These are phyloP conservation scores for Geotrichum macrosporum DNA, from an alignment of 1,139 yeast genomes.

Conservation along the genomic window DNA sequence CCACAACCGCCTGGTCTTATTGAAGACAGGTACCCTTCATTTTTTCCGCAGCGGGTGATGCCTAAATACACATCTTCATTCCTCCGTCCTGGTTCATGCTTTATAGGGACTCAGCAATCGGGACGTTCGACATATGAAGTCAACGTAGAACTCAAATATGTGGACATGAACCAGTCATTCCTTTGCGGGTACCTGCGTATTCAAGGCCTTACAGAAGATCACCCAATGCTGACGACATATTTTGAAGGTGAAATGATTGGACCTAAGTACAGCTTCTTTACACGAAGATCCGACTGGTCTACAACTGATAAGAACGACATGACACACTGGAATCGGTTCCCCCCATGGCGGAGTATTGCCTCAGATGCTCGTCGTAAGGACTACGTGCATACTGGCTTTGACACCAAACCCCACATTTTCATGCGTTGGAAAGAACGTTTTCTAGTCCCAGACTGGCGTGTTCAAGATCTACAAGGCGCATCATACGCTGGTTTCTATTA, in stretches of 20 bases:
- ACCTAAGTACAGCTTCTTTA: constrained; percentile 48
- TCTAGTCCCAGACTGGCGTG: constrained; percentile 71
- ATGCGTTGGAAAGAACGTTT: constrained; percentile 97
- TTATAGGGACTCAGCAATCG: constrained; percentile 70
- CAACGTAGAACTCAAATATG: constrained; percentile 63
- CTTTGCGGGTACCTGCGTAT: constrained; percentile 78
- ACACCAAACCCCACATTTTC: constrained; percentile 52
- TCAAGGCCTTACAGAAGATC: constrained; percentile 68
- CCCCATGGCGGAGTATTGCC: constrained; percentile 48
- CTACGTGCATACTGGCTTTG: constrained; percentile 35
- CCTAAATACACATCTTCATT: constrained; percentile 26
- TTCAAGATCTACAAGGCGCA: constrained; percentile 61
- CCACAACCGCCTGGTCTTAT: constrained; percentile 23
- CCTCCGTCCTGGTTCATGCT: constrained; percentile 60
- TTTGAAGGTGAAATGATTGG: constrained; percentile 85
- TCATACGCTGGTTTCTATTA: constrained; percentile 92
- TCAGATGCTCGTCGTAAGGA: constrained; percentile 32
- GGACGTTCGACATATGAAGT: constrained; percentile 65
- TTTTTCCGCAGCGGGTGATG: constrained; percentile 19
- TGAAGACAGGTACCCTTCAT: constrained; percentile 20
- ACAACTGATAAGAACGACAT: constrained; percentile 65
- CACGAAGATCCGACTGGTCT: constrained; percentile 53
- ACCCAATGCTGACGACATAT: constrained; percentile 78
- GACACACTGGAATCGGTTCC: constrained; percentile 82
- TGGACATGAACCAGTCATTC: constrained; percentile 57